These are phyloP conservation scores for Penicillium lividum DNA, from an alignment of 495 filamentous ascomycete species.

Conservation along the genomic window DNA sequence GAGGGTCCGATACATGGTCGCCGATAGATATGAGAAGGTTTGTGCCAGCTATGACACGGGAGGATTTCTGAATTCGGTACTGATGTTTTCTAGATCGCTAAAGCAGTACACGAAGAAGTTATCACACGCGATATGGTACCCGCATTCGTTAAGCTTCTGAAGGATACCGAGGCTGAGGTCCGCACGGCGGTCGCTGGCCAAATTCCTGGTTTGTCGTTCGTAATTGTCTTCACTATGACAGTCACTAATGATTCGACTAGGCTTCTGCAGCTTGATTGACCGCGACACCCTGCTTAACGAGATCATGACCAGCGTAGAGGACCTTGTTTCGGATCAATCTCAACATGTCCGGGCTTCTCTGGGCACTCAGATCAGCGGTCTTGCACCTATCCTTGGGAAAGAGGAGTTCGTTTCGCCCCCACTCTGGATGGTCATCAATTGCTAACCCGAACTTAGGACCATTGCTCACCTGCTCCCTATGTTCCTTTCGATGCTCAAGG, in stretches of 20 bases:
- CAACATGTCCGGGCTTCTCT: constrained; percentile 96
- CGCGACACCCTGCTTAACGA: constrained; percentile 87
- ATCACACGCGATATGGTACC: constrained; percentile 91
- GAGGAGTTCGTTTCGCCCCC: constrained; percentile 66
- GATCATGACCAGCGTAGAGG: constrained; percentile 95
- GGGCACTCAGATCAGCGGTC: constrained; percentile 94
- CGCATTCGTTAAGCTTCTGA: constrained; percentile 94
- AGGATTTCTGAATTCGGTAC: not conserved
- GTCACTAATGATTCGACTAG: constrained; percentile 44
- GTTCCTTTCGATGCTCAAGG: constrained; percentile 99
- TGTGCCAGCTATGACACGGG: not conserved
- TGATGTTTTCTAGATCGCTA: constrained; percentile 71
- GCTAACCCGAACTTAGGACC: constrained; percentile 56
- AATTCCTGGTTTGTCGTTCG: constrained; percentile 70
- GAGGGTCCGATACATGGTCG: constrained; percentile 98
- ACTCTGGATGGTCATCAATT: not conserved
- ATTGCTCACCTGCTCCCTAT: constrained; percentile 96
- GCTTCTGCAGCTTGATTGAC: constrained; percentile 89
- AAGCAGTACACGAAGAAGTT: constrained; percentile 97
- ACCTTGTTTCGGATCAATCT: constrained; percentile 91
- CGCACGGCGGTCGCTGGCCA: constrained; percentile 96
- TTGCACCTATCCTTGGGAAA: constrained; percentile 96
- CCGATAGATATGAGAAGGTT: constrained; percentile 97
- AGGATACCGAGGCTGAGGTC: constrained; percentile 96
- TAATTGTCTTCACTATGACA: not conserved